phyloP scores from a whole-genome alignment of 768 basidiomycete species.

The Mycena indigotica region DNA sequence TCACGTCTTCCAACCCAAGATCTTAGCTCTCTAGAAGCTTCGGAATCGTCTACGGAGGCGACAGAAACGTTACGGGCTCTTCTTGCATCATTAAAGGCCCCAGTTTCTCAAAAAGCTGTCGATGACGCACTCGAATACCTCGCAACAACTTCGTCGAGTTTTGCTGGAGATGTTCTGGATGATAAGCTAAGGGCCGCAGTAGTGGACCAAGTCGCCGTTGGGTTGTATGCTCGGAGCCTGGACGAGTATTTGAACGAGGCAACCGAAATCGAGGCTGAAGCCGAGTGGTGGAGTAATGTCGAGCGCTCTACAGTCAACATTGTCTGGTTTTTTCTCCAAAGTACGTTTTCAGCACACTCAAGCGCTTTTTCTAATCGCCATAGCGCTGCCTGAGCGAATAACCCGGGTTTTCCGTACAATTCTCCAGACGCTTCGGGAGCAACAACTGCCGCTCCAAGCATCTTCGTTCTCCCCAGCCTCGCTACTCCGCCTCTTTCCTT shows the following conservation, averaged over 20 bases:
- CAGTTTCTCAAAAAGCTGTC: conserved; percentile 28
- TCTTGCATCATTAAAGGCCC: conserved; percentile 40
- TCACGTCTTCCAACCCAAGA: conserved; percentile 27
- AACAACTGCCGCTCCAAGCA: conserved; percentile 47
- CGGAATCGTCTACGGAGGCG: conserved; percentile 14
- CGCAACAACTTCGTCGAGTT: conserved; percentile 8
- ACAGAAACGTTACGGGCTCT: conserved; percentile 42
- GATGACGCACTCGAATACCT: conserved; percentile 32
- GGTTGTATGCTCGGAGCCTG: conserved; percentile 66
- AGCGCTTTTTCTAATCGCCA: conserved; percentile 13
- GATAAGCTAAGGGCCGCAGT: conserved; percentile 45
- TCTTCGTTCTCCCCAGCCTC: conserved; percentile 51
- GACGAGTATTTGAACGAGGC: conserved; percentile 69
- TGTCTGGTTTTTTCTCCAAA: conserved; percentile 74
- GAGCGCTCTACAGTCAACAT: conserved; percentile 60
- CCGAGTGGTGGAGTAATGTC: conserved; percentile 82
- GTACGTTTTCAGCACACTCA: conserved; percentile 45
- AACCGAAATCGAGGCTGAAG: conserved; percentile 68
- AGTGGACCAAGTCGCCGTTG: conserved; percentile 51
- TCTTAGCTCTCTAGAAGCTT: conserved; percentile 20
- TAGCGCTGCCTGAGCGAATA: conserved; percentile 52
- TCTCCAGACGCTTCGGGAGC: conserved; percentile 42
- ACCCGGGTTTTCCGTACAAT: conserved; percentile 40
- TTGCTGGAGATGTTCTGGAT: conserved; percentile 34
- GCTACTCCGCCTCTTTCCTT: conserved; percentile 50